Percentiles rank a stretch among this genome's conserved stretches.
These are phyloP conservation scores for Pelargonium nanum DNA, from an alignment of 345 rosid species.

Conservation along the genomic window DNA sequence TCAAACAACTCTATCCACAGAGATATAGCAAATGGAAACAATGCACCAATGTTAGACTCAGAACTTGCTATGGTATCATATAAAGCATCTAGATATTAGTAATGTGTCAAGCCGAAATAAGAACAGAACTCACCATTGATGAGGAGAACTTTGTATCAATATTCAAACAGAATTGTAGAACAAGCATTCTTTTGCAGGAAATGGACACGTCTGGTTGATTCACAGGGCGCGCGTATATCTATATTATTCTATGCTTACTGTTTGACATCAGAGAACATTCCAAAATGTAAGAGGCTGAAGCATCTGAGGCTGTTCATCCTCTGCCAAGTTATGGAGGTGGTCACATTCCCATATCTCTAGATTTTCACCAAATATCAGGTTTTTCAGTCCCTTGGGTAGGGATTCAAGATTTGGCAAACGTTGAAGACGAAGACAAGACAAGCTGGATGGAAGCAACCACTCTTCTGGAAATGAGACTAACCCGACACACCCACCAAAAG, in stretches of 20 bases:
- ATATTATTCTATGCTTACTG: neutral
- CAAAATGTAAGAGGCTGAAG: neutral
- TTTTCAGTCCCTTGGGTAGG: conserved; percentile 10
- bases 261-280: neutral
- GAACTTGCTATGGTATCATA: no score
- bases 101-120: no score
- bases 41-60: no score
- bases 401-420: conserved; percentile 7
- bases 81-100: no score
- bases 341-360: conserved; percentile 13
- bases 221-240: no score
- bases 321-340: conserved; percentile 8
- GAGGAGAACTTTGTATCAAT: no score
- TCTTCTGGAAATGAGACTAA: conserved; percentile 11
- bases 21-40: no score
- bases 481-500: conserved; percentile 8
- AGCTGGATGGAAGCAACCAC: conserved; percentile 8
- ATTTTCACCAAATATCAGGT: conserved; percentile 6
- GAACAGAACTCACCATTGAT: no score
- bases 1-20: no score
- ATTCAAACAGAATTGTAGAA: no score
- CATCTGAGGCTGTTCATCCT: neutral
- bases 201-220: no score
- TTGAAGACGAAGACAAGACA: conserved; percentile 8
- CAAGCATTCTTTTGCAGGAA: no score